Base-by-base conservation (phyloP, 2,329 filamentous ascomycete genomes). In the Nothophoma quercina region DNA sequence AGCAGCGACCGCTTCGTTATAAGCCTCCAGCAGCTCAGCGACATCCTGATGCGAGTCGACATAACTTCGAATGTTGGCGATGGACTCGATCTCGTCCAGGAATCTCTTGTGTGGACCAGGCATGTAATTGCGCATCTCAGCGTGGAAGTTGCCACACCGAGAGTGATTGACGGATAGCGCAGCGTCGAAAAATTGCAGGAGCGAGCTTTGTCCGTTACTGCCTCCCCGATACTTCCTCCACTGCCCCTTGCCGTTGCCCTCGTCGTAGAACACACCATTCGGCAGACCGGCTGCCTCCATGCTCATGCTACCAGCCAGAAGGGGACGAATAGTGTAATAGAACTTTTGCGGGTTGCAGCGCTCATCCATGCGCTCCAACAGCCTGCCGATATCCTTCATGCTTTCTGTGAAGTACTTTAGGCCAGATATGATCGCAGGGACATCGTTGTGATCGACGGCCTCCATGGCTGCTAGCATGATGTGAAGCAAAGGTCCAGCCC, bases 71-170 rank as follows among this genome's bases (percentile, higher is more conserved):
- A 83, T 72, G 35, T 80, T 81, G 7, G 78, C 73, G 12, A 76
- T 72, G 3, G 68, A 63, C 21, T 73, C 69, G n/a, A 83, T 64
- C 10, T 78, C 73, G 22, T 79, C 71, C 5, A 84, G 63, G 58
- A 83, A 83, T n/a, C 76, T 69, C 15, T 77, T 75, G 55, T 84
- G 81, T 4, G 78, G 74, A 0, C 78, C 78, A 2, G 81, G 81
- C 81, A 84, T 84, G 56, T 84, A 84, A 9, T 74, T 71, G 7
- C 81, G 75, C 80, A 83, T 83, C 62, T 83, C 79, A 63, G 79
- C 45, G 13, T 64, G 50, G 28, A 63, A 66, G 19, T 72, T 57
- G 25, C 62, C 58, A 63, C 74, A 28, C 67, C 79, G 71, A 4
- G 72, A 63, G 58, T 84, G 81, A 23, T 78, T 73, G 15, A 83